Evolutionary conservation across 805 yeast species (phyloP), one percentile per base, ranked within the genome.

Genomic region (Wickerhamiella alocasiicola): DNA sequence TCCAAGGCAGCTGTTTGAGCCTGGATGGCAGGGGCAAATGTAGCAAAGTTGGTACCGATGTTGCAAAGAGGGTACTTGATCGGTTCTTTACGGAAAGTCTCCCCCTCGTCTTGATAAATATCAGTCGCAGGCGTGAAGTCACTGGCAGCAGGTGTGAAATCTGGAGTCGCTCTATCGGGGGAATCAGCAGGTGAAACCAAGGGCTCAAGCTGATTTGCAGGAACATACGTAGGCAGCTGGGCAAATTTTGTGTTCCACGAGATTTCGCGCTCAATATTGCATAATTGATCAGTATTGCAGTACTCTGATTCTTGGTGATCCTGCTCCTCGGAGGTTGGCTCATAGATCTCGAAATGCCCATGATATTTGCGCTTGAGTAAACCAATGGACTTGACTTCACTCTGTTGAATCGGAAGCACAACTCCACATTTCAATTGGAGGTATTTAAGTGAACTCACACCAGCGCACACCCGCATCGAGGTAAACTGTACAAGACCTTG

Each of bases 121-220:
- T 37, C 41, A 4, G 28, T 30, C 12, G 33, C 41, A 3, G 41
- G 41, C 12, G 41, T 37, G 17, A 30, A 37, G 29, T 37, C 41
- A 4, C 30, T 23, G 9, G 25, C 30, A n/a, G n/a, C n/a, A 5
- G 41, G 41, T 6, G 35, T 30, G 17, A 37, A 37, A 16, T 30
- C 35, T n/a, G n/a, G n/a, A 5, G 35, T 34, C n/a, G 35, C 31
- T 9, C n/a, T 20, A 23, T 23, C 26, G n/a, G n/a, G n/a, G n/a
- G n/a, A n/a, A 23, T 23, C 26, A 23, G 9, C 11, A 11, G 26
- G 26, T 7, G 26, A 23, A 7, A 23, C 7, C n/a, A n/a, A n/a
- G n/a, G n/a, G n/a, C 7, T 23, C 26, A 7, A 23, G 11, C 11
- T 23, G 9, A 11, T 32, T 21, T 3, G 17, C 25, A 20, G 36